Percentiles rank a stretch among this genome's conserved stretches.
Evolutionary conservation across 2,329 filamentous ascomycete species (phyloP).

Genomic region (Magnaporthiopsis poae): DNA sequence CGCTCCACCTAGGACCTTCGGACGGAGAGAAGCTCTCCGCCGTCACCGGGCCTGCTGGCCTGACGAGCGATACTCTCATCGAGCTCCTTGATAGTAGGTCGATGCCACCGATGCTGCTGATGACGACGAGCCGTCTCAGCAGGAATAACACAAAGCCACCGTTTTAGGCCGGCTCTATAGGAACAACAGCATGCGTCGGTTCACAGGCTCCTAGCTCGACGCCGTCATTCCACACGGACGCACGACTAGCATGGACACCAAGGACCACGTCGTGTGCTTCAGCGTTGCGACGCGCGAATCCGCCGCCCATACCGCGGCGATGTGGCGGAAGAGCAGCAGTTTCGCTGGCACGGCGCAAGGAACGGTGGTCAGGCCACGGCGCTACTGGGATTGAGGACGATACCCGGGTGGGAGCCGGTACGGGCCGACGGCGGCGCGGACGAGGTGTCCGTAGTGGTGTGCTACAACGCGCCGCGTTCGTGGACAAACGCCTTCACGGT

Average conservation of each 20-base stretch:
- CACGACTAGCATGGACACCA: background rate
- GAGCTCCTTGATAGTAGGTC: conserved; percentile 13
- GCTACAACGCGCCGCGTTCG: conserved; percentile 12
- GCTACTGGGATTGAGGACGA: conserved; percentile 9
- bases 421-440: conserved; percentile 13
- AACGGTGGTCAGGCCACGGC: conserved; percentile 14
- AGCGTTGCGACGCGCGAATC: background rate
- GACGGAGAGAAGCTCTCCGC: conserved; percentile 14
- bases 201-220: conserved; percentile 7
- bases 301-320: background rate
- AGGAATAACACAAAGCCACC: background rate
- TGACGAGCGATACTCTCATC: conserved; percentile 12
- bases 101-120: conserved; percentile 8
- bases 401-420: conserved; percentile 18
- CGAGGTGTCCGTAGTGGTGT: conserved; percentile 18
- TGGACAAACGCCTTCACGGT: conserved; percentile 17
- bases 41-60: conserved; percentile 13
- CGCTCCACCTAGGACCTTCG: conserved; percentile 16
- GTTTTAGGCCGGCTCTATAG: background rate
- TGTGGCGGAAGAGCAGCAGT: conserved; percentile 12
- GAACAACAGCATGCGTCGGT: conserved; percentile 8
- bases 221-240: conserved; percentile 7
- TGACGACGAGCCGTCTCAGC: background rate
- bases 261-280: background rate
- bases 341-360: conserved; percentile 18